Conservation (phyloP, 1,284 basidiomycete species). For the Entoloma clypeatum region DNA sequence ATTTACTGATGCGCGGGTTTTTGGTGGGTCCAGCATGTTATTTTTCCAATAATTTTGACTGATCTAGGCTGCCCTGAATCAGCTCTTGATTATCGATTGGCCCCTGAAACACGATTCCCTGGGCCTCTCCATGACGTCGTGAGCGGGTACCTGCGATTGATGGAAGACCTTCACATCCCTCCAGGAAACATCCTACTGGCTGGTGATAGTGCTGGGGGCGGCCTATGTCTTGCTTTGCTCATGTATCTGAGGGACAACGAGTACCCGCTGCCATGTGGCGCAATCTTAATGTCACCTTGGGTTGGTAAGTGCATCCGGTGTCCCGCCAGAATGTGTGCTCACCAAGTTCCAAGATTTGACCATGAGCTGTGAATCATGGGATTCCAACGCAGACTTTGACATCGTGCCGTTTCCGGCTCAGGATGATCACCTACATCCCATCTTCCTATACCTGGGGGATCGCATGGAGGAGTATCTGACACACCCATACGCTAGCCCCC, state of each 20-base stretch:
- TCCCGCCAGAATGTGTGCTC: constrained; percentile 4
- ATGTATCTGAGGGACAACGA: constrained; percentile 89
- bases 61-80: constrained; percentile 13
- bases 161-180: constrained; percentile 87
- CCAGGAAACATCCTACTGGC: constrained; percentile 86
- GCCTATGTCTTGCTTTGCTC: constrained; percentile 79
- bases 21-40: constrained; percentile 58
- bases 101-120: constrained; percentile 92
- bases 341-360: constrained; percentile 68
- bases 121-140: constrained; percentile 92
- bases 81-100: constrained; percentile 96
- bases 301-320: constrained; percentile 59
- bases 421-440: constrained; percentile 90
- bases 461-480: constrained; percentile 83
- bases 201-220: constrained; percentile 94
- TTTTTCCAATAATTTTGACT: constrained; percentile 1
- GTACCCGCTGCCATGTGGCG: constrained; percentile 78
- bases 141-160: constrained; percentile 81
- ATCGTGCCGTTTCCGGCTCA: constrained; percentile 73
- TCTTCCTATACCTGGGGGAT: constrained; percentile 89
- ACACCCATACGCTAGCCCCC: constrained; percentile 92
- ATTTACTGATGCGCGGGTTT: constrained; percentile 89
- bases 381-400: constrained; percentile 83
- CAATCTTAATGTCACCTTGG: constrained; percentile 91
- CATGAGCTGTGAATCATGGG: constrained; percentile 97